phyloP scores from a whole-genome alignment of 2,329 filamentous ascomycete species.

The Penicillium palitans region DNA sequence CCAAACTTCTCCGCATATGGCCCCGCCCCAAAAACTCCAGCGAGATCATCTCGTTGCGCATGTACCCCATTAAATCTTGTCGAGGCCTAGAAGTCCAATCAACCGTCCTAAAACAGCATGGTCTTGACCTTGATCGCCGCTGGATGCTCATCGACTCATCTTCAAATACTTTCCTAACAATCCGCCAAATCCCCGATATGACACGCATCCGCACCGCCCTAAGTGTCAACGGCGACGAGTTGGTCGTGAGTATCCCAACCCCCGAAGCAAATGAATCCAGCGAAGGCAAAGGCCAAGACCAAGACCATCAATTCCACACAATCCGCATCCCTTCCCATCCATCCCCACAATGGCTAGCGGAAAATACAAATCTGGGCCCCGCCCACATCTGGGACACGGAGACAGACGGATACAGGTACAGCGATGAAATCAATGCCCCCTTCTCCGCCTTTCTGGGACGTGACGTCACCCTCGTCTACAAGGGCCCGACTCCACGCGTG shows the following conservation, averaged over 20 bases:
- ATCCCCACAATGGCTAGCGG: slow-evolving; percentile 52
- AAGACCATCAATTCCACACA: slow-evolving; percentile 11
- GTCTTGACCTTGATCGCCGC: slow-evolving; percentile 62
- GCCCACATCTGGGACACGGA: slow-evolving; percentile 61
- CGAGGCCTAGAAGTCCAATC: slow-evolving; percentile 59
- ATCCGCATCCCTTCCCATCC: slow-evolving; percentile 60
- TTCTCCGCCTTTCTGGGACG: slow-evolving; percentile 59
- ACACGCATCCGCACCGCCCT: slow-evolving; percentile 61
- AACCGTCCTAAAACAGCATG: slow-evolving; percentile 55
- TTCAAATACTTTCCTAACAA: slow-evolving; percentile 60
- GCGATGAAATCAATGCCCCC: slow-evolving; percentile 50
- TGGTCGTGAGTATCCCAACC: slow-evolving; percentile 49
- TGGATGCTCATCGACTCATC: slow-evolving; percentile 65
- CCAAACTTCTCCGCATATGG: slow-evolving; percentile 18
- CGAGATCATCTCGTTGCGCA: slow-evolving; percentile 47
- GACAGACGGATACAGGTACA: slow-evolving; percentile 60
- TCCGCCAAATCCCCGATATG: slow-evolving; percentile 62
- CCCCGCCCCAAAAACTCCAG: slow-evolving; percentile 22
- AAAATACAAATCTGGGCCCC: slow-evolving; percentile 51
- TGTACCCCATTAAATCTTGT: slow-evolving; percentile 68
- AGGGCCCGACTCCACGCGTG: slow-evolving; percentile 58
- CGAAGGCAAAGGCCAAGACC: not conserved
- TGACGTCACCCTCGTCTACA: slow-evolving; percentile 60
- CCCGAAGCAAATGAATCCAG: slow-evolving; percentile 34
- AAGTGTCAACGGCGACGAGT: slow-evolving; percentile 45